Evolutionary conservation across 768 basidiomycete species (phyloP).

Genomic region (Boletus rubroflammeus): DNA sequence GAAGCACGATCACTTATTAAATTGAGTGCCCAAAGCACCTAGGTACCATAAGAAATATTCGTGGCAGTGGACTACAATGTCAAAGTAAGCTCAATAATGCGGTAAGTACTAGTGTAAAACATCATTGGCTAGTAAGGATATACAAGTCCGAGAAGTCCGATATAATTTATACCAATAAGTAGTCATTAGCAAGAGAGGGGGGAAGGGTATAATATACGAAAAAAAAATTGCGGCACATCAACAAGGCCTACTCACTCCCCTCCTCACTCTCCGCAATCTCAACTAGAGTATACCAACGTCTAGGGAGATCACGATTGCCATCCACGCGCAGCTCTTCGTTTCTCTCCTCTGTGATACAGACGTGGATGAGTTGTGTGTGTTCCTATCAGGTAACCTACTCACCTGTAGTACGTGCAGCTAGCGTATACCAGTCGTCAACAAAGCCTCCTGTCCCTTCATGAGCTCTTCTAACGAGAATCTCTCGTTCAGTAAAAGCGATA

Average conservation of each 20-base stretch:
- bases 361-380: not conserved
- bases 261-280: constrained; percentile 1
- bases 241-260: not conserved
- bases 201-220: not conserved
- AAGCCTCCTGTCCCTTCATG: not conserved
- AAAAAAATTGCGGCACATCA: not conserved
- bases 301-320: not conserved
- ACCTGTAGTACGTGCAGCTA: constrained; percentile 1
- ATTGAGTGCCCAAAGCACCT: not conserved
- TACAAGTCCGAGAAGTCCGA: not conserved
- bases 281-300: constrained; percentile 8
- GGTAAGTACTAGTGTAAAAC: not conserved
- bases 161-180: not conserved
- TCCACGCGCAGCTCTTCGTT: not conserved
- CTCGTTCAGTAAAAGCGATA: not conserved
- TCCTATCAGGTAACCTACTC: not conserved
- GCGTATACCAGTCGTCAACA: not conserved
- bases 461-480: not conserved
- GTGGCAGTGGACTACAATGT: not conserved
- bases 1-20: not conserved
- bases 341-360: not conserved
- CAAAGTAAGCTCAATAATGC: not conserved
- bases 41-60: not conserved
- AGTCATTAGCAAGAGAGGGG: not conserved
- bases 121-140: not conserved